Conservation (phyloP, 768 basidiomycete species). For the Cystobasidium ongulense region DNA sequence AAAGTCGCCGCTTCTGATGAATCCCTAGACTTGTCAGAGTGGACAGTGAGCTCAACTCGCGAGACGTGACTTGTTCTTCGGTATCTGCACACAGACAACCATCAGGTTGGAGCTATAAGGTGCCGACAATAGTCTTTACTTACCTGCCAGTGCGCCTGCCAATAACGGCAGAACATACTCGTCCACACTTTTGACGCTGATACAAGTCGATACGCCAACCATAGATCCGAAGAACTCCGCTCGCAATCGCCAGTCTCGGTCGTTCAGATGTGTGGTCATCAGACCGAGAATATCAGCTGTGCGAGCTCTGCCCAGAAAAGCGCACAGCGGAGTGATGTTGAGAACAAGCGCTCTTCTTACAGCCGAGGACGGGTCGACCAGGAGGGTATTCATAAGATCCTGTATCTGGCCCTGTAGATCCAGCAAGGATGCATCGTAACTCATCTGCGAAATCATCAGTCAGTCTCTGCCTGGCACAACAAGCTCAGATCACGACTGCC, state of each 20-base stretch:
- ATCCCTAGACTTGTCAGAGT: slow-evolving; percentile 81
- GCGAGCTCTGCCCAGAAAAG: slow-evolving; percentile 83
- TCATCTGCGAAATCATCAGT: slow-evolving; percentile 55
- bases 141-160: slow-evolving; percentile 89
- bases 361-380: slow-evolving; percentile 77
- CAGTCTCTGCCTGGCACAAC: not conserved
- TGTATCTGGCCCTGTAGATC: slow-evolving; percentile 79
- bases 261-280: slow-evolving; percentile 75
- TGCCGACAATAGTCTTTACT: slow-evolving; percentile 35
- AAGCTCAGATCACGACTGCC: slow-evolving; percentile 31
- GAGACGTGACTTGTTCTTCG: slow-evolving; percentile 86
- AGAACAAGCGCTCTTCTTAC: slow-evolving; percentile 85
- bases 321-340: slow-evolving; percentile 77
- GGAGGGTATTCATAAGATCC: slow-evolving; percentile 58
- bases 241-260: slow-evolving; percentile 72
- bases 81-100: slow-evolving; percentile 55
- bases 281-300: slow-evolving; percentile 92
- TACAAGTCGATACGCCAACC: slow-evolving; percentile 88
- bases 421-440: slow-evolving; percentile 75
- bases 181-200: slow-evolving; percentile 80
- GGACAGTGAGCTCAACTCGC: slow-evolving; percentile 76
- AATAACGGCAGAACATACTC: slow-evolving; percentile 95
- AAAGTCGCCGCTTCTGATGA: slow-evolving; percentile 88
- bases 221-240: slow-evolving; percentile 91
- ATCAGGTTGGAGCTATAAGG: not conserved